These are phyloP conservation scores for Candida succiphila DNA, from an alignment of 805 yeast genomes.

Conservation along the genomic window DNA sequence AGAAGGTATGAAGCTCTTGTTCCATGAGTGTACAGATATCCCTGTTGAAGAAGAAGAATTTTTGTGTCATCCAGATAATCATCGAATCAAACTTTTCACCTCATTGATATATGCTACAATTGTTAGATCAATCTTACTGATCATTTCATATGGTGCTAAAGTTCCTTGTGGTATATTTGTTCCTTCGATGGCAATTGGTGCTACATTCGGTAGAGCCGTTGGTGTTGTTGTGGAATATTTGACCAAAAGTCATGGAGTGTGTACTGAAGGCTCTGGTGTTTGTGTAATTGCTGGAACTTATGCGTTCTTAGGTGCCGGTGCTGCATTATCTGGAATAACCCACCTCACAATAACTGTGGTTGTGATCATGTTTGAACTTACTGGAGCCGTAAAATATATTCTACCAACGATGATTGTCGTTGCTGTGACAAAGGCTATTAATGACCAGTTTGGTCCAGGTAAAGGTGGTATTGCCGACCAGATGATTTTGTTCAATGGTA, in stretches of 20 bases:
- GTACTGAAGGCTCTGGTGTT: background rate
- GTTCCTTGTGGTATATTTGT: constrained; percentile 98
- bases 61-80: constrained; percentile 23
- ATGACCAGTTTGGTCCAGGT: constrained; percentile 69
- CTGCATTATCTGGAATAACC: constrained; percentile 89
- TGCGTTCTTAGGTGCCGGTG: constrained; percentile 94
- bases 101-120: constrained; percentile 64
- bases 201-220: constrained; percentile 81
- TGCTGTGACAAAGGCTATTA: constrained; percentile 74
- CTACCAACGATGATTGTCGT: constrained; percentile 96
- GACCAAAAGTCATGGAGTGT: constrained; percentile 23
- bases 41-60: constrained; percentile 23
- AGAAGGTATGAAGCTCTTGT: constrained; percentile 81
- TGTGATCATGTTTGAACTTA: constrained; percentile 89
- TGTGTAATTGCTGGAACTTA: constrained; percentile 83
- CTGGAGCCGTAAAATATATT: constrained; percentile 88
- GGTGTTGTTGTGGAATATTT: constrained; percentile 59
- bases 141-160: constrained; percentile 83
- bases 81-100: constrained; percentile 27
- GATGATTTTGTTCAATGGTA: constrained; percentile 81
- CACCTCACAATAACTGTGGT: constrained; percentile 89
- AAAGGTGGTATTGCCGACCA: constrained; percentile 91
- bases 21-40: constrained; percentile 68
- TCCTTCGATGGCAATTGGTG: constrained; percentile 96
- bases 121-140: constrained; percentile 59